Base-by-base conservation (phyloP, 2,329 filamentous ascomycete genomes). In the Didymella pomorum region DNA sequence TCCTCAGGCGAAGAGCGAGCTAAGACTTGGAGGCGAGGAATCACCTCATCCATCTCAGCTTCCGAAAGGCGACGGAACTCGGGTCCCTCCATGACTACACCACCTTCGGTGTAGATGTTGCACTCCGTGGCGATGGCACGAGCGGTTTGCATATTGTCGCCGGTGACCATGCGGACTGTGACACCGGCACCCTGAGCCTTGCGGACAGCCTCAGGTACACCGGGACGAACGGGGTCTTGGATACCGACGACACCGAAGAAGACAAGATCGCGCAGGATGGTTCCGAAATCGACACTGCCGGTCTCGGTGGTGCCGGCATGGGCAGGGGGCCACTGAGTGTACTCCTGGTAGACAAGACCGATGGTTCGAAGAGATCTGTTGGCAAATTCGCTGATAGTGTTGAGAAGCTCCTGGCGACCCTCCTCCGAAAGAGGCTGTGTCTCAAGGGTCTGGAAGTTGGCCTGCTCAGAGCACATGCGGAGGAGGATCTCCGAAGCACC, bases 81-180 rank as follows among this genome's bases (percentile, higher is more conserved):
- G 64, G 93, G 89, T 49, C 94, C 94, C 62, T 93, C 93, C 51
- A 82, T 86, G 21, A 97, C 84, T 69, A 97, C 84, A 75, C 97
- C 93, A 60, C 88, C 80, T 64, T 85, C 80, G 11, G 87, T 89
- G 75, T 98, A 97, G 47, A 98, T 89, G 56, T 93, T 93, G 75
- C 97, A 98, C 77, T 96, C 90, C 66, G 93, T 89, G 80, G 94
- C 97, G 74, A 98, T 97, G 58, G 92, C 94, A 81, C 97, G 93
- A 8, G 94, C 94, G 3, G 95, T 98, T 79, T 94, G 94, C 76
- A 90, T 91, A 80, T 96, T 97, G 79, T 99, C 94, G 71, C 95
- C 94, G 45, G 95, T 98, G 76, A 99, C 96, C 67, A 99, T 93
- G 68, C 97, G 92, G 48, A 99, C 92, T 60, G 93, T 90, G 70